Base-by-base conservation (phyloP, 2,329 filamentous ascomycete species). In the Trichoderma polysporum region DNA sequence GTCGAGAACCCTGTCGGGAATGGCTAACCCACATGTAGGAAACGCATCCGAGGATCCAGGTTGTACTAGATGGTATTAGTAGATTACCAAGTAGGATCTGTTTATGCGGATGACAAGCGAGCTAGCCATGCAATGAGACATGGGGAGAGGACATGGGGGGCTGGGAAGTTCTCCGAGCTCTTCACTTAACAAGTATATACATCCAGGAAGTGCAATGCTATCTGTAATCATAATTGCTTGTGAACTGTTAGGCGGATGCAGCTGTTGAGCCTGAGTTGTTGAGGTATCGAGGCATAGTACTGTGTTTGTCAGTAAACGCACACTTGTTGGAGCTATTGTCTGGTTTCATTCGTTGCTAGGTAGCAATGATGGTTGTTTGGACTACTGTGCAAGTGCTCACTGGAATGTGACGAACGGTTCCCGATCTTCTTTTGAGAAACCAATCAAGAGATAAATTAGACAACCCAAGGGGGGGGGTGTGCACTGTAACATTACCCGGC, bases 351-450 rank as follows among this genome's bases (percentile, higher is more conserved):
- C 22, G 41, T 25, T 50, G 25, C 47, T 5, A 15, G 47, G 6
- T 22, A 35, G 27, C 29, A 10, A 13, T 41, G 8, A 22, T 19
- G 22, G 15, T 31, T 50, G 45, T 50, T 17, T 45, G n/a, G 12
- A 19, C 39, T 49, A 49, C 27, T 15, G 22, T 25, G 17, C 9
- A 41, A 25, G 49, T 31, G 13, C 27, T 54, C n/a, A 35, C 50
- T 56, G 61, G 29, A 61, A 59, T 61, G 64, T 66, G 64, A 66
- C 49, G 39, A 47, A 56, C 22, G 35, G 49, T 63, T 22, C 41
- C 41, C 22, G n/a, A 15, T 35, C 60, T 29, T 54, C 57, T 56
- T 27, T 61, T 8, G 58, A 39, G 58, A 31, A 19, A 3, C 33
- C 22, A 47, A 47, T 31, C 37, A 54, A 53, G 59, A 49, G 41